Percentiles rank a stretch among this genome's conserved stretches.
phyloP scores from a whole-genome alignment of 108 stramenopile genomes.

The Cylindrotheca fusiformis region DNA sequence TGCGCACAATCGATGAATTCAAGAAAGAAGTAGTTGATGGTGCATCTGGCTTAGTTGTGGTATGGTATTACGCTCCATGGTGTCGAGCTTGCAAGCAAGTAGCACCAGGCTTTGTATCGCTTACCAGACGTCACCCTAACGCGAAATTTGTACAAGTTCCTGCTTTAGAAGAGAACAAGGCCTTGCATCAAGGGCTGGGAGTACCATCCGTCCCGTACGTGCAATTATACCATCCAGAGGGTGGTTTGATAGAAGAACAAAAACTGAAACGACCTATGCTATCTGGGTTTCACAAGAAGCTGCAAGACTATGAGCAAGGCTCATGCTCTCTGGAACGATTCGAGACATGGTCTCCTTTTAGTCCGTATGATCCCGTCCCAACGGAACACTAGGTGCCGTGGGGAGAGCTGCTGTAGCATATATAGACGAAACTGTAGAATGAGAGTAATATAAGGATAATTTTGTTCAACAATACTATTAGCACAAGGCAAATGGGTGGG shows the following conservation, averaged over 20 bases:
- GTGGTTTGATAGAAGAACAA: slow-evolving; percentile 54
- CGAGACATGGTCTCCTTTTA: slow-evolving; percentile 16
- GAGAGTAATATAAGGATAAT: no score
- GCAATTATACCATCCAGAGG: slow-evolving; percentile 70
- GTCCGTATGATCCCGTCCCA: slow-evolving; percentile 20
- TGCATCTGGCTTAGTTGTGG: slow-evolving; percentile 40
- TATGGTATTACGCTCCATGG: slow-evolving; percentile 82
- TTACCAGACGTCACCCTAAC: slow-evolving; percentile 46
- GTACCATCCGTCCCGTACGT: slow-evolving; percentile 64
- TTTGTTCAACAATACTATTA: no score
- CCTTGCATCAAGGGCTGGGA: slow-evolving; percentile 73
- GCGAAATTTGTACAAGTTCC: slow-evolving; percentile 71
- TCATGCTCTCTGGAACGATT: slow-evolving; percentile 24
- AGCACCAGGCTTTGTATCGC: slow-evolving; percentile 52
- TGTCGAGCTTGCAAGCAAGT: slow-evolving; percentile 79
- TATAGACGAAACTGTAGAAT: no score
- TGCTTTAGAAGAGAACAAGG: slow-evolving; percentile 61
- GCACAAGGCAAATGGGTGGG: no score
- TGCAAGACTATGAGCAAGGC: slow-evolving; percentile 19
- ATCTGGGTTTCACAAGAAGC: slow-evolving; percentile 23
- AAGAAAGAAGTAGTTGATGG: slow-evolving; percentile 47
- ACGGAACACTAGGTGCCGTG: no score
- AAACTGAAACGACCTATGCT: slow-evolving; percentile 23
- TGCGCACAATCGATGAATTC: slow-evolving; percentile 57
- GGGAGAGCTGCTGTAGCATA: no score